Evolutionary conservation across 805 yeast species (phyloP), one percentile per base, ranked within the genome.

Genomic region (Teunomyces pallodes): DNA sequence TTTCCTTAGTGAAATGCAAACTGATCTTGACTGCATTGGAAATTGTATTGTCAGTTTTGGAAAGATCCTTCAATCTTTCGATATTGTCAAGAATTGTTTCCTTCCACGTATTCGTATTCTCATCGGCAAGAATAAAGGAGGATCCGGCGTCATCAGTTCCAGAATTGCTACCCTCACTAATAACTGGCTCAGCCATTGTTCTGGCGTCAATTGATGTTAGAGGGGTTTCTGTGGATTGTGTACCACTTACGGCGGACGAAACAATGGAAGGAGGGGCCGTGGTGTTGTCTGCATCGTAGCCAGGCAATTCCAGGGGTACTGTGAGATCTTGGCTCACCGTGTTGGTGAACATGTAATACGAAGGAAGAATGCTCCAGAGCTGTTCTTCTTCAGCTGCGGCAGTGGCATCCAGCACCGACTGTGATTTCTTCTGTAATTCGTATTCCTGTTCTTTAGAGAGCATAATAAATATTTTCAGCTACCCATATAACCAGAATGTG

Each of bases 71-170:
- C 44, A 72, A 60, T 39, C 59, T 58, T 50, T 62, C 65, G 32
- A 70, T 61, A 53, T 72, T 71, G 50, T 71, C 74, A 45, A 72
- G 60, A 45, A 72, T 54, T 1, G 74, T 70, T 44, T 65, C 69
- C 35, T 67, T 62, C 75, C 76, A 72, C 27, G 55, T 45, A 31
- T 51, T 51, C 26, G 66, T 57, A 32, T 52, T 55, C 54, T 69
- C 75, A 51, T 71, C 72, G 29, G 74, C 72, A 10, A 67, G 49
- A 44, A 68, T 65, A 20, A 61, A 52, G 13, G 54, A 45, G 10
- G 49, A 32, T 13, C 14, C 30, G 20, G 26, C 36, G 7, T 26
- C 26, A 12, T 43, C 27, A 14, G 20, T 9, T n/a, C 26, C 9
- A 14, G 17, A 4, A 13, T 13, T 16, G 35, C 17, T 32, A 14